Conservation (phyloP, 768 basidiomycete species). For the Russula sp. region DNA sequence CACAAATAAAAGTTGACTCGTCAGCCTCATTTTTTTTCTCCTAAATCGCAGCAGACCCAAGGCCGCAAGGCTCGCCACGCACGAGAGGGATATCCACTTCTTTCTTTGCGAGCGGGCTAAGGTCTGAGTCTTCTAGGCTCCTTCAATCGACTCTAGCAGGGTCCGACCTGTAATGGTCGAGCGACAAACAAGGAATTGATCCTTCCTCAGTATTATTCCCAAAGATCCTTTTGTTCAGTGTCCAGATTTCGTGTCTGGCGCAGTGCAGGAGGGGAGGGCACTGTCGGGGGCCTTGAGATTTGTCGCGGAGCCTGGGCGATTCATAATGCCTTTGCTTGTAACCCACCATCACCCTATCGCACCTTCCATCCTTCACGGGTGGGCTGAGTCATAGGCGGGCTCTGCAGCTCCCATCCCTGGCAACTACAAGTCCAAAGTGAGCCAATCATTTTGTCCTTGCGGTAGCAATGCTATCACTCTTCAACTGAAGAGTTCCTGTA, state of each 20-base stretch:
- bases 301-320: slow-evolving; percentile 20
- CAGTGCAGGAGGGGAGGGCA: slow-evolving; percentile 18
- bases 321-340: neutral
- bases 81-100: slow-evolving; percentile 34
- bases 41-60: slow-evolving; percentile 40
- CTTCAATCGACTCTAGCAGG: slow-evolving; percentile 58
- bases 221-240: slow-evolving; percentile 42
- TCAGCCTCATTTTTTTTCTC: neutral
- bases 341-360: slow-evolving; percentile 18
- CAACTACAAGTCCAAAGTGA: neutral
- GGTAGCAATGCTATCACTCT: neutral
- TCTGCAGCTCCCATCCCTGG: slow-evolving; percentile 8
- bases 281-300: slow-evolving; percentile 20
- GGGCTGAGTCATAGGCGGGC: slow-evolving; percentile 13
- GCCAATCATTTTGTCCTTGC: neutral
- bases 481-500: neutral
- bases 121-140: slow-evolving; percentile 72
- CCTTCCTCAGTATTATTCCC: slow-evolving; percentile 30
- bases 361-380: slow-evolving; percentile 15
- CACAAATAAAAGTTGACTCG: neutral
- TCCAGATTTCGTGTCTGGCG: slow-evolving; percentile 27
- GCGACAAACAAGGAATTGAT: slow-evolving; percentile 62
- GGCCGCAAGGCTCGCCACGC: slow-evolving; percentile 63
- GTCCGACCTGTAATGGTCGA: slow-evolving; percentile 50
- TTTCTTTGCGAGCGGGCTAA: slow-evolving; percentile 67